phyloP scores from a whole-genome alignment of 441 rosid species.

The Erysimum cheiri region DNA sequence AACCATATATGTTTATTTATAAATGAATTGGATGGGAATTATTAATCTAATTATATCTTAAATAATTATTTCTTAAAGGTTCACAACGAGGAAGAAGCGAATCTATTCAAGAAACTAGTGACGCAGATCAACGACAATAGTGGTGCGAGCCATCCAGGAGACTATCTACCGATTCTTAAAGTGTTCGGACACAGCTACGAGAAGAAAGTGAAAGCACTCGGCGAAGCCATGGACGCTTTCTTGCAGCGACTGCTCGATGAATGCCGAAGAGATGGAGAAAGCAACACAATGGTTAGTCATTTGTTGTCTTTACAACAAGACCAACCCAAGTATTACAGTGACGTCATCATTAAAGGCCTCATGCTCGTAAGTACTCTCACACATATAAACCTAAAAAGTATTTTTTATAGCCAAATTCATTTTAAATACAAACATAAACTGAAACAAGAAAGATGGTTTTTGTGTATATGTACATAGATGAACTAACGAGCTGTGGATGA shows the following conservation, averaged over 20 bases:
- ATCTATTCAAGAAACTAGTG: slow-evolving; percentile 45
- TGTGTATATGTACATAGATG: not conserved
- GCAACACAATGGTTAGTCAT: slow-evolving; percentile 56
- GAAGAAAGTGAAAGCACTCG: slow-evolving; percentile 45
- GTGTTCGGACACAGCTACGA: slow-evolving; percentile 39
- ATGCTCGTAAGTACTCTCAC: slow-evolving; percentile 43
- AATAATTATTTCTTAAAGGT: slow-evolving; percentile 19
- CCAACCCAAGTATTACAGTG: slow-evolving; percentile 54
- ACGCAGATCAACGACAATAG: slow-evolving; percentile 28
- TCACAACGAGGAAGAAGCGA: slow-evolving; percentile 51
- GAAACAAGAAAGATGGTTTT: not conserved
- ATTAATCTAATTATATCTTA: not conserved
- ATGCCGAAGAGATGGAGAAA: slow-evolving; percentile 41
- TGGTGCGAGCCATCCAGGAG: slow-evolving; percentile 50
- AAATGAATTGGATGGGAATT: not conserved
- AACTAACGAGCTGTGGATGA: slow-evolving; percentile 6
- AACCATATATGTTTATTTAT: not conserved
- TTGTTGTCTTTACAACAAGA: slow-evolving; percentile 54
- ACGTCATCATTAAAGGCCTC: slow-evolving; percentile 60
- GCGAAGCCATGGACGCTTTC: slow-evolving; percentile 47
- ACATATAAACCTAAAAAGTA: not conserved
- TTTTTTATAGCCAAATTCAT: too few relatives aligned
- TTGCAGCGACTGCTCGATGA: slow-evolving; percentile 58
- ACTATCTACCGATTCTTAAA: slow-evolving; percentile 56
- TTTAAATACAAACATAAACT: not conserved